Percentiles rank a stretch among this genome's conserved stretches.
These are phyloP conservation scores for Fibroporia radiculosa DNA, from an alignment of 768 basidiomycete species.

Conservation along the genomic window DNA sequence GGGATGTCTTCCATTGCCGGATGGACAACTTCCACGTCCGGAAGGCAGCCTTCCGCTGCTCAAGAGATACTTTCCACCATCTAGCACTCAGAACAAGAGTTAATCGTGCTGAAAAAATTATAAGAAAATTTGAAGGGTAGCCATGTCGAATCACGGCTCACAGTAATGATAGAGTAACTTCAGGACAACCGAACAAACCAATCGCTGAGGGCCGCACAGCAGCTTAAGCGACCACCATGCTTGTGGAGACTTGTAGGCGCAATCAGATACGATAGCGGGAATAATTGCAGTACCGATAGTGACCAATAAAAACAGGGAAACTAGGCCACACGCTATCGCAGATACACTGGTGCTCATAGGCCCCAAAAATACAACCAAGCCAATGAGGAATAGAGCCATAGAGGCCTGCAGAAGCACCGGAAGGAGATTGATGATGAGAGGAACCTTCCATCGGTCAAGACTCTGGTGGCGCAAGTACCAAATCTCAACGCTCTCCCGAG, in stretches of 20 bases:
- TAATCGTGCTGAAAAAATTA: too few relatives aligned
- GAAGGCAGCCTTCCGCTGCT: too few relatives aligned
- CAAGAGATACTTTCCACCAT: too few relatives aligned
- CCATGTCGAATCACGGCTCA: too few relatives aligned
- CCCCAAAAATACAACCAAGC: constrained; percentile 16
- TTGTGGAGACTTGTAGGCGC: constrained; percentile 11
- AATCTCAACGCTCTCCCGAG: constrained; percentile 13
- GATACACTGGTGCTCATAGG: constrained; percentile 12
- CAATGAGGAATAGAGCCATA: constrained; percentile 15
- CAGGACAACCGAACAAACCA: too few relatives aligned
- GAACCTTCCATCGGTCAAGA: constrained; percentile 16
- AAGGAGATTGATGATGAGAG: constrained; percentile 8
- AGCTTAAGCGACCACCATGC: constrained; percentile 9
- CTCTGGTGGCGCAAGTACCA: too few relatives aligned
- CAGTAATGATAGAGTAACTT: too few relatives aligned
- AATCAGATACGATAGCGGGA: constrained; percentile 6
- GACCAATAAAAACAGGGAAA: background rate
- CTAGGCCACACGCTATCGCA: background rate
- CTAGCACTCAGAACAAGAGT: too few relatives aligned
- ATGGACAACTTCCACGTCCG: too few relatives aligned
- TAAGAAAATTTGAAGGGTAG: too few relatives aligned
- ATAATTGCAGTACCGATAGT: constrained; percentile 1
- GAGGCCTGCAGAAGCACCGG: constrained; percentile 13
- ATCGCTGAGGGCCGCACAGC: too few relatives aligned
- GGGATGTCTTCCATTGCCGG: too few relatives aligned